These are phyloP conservation scores for Trifolium fragiferum DNA, from an alignment of 306 rosid genomes.

Conservation along the genomic window DNA sequence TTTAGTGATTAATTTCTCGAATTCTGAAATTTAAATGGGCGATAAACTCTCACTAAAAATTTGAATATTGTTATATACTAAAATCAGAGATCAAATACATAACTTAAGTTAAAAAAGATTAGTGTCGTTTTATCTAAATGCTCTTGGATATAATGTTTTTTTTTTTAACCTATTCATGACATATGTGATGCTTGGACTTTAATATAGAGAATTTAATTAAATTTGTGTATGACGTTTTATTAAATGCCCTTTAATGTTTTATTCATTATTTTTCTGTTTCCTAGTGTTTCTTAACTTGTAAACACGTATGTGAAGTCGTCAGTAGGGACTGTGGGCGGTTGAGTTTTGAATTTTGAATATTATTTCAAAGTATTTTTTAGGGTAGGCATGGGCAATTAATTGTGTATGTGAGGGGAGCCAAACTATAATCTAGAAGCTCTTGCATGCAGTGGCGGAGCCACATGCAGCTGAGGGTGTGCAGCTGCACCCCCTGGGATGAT, in stretches of 20 bases:
- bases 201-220: constrained; percentile 5
- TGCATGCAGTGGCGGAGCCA: too few species aligned
- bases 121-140: too few species aligned
- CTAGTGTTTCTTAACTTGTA: constrained; percentile 31
- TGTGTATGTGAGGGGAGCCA: constrained; percentile 24
- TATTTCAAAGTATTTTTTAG: background rate
- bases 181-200: constrained; percentile 30
- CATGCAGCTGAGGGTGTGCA: too few species aligned
- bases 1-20: too few species aligned
- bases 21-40: too few species aligned
- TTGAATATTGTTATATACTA: too few species aligned
- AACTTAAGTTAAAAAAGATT: too few species aligned
- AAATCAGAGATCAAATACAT: too few species aligned
- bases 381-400: background rate
- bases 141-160: too few species aligned
- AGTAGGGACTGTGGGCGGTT: constrained; percentile 26
- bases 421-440: constrained; percentile 21
- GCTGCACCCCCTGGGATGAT: too few species aligned
- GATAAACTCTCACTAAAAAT: too few species aligned
- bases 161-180: background rate
- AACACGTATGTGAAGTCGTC: constrained; percentile 33
- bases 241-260: constrained; percentile 33
- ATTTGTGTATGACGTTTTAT: constrained; percentile 17
- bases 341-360: constrained; percentile 42
- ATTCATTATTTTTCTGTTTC: background rate